Base-by-base conservation (phyloP, 1,284 basidiomycete species). In the Coniophora puteana region DNA sequence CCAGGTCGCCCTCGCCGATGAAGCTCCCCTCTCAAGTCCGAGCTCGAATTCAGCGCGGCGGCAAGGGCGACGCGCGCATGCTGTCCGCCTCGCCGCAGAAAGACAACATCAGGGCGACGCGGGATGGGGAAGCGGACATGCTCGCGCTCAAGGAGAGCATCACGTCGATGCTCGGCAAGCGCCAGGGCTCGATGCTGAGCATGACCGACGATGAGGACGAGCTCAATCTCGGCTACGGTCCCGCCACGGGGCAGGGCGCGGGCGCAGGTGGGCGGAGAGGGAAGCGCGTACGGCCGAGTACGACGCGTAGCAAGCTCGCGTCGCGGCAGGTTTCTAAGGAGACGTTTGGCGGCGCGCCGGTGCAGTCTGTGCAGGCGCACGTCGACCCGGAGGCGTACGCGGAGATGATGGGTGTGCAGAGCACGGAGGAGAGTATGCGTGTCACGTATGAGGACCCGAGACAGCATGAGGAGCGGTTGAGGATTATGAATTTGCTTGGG, bases 401-500 rank as follows among this genome's bases (percentile, higher is more conserved):
- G 17, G 63, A 66, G 18, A 31, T 57, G 41, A 61, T 45, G 24
- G 49, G 42, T 23, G 21, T 17, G 23, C 47, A 42, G 4, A 48
- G 48, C 26, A 46, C 46, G 3, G 73, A 76, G 14, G 68, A 72
- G 50, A 71, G 69, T 52, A 53, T 74, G 58, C 65, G 71, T 10
- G 78, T 86, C 17, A 72, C 69, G 43, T 88, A 86, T 48, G 81
- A 83, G 54, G 83, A 86, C 55, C 80, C 81, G 1, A 71, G 58
- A 14, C 77, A 84, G 61, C 61, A 61, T 25, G 74, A 70, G 34
- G 81, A 83, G 60, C 71, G 71, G 57, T 63, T 67, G 48, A 64
- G 71, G 51, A 53, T 80, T 38, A 65, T 68, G 61, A 67, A 41
- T 32, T 49, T 60, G 37, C 37, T 60, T 30, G 58, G 58, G 3